These are phyloP conservation scores for Globisporangium solare DNA, from an alignment of 352 stramenopile species.

Conservation along the genomic window DNA sequence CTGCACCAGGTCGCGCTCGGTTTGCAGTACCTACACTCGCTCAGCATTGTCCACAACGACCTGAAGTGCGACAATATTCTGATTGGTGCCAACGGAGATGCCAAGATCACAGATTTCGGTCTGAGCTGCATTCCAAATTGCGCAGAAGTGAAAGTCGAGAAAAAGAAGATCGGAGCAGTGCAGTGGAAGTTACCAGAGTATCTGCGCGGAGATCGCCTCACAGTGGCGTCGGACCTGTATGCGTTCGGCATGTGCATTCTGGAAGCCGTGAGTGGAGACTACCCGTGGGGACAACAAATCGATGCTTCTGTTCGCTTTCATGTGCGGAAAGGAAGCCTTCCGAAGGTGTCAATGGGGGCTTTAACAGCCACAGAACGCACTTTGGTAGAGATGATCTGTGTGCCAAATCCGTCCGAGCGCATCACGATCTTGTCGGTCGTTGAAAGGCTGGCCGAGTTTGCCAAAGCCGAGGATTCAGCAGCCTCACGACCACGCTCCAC, in stretches of 20 bases:
- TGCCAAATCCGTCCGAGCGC: not conserved
- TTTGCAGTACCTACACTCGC: constrained; percentile 23
- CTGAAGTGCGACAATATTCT: constrained; percentile 12
- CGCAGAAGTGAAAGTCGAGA: not conserved
- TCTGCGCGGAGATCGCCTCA: not conserved
- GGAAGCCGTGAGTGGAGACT: constrained; percentile 8
- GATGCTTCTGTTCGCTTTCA: not conserved
- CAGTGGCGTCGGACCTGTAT: constrained; percentile 21
- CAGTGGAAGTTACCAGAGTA: constrained; percentile 15
- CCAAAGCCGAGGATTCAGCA: not conserved
- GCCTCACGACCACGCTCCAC: too few relatives aligned
- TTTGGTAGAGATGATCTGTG: constrained; percentile 3
- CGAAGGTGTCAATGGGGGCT: too few relatives aligned
- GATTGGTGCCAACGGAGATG: constrained; percentile 22
- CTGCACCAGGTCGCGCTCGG: constrained; percentile 16
- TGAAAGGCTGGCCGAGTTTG: not conserved
- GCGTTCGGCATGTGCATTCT: constrained; percentile 21
- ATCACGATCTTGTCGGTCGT: not conserved
- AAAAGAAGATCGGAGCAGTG: constrained; percentile 2
- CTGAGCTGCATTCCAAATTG: constrained; percentile 3
- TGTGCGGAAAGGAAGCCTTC: not conserved
- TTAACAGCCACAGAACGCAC: not conserved
- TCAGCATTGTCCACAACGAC: not conserved
- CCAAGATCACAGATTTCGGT: constrained; percentile 23
- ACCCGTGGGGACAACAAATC: constrained; percentile 4